Base-by-base conservation (phyloP, 345 rosid genomes). In the Salix exigua region DNA sequence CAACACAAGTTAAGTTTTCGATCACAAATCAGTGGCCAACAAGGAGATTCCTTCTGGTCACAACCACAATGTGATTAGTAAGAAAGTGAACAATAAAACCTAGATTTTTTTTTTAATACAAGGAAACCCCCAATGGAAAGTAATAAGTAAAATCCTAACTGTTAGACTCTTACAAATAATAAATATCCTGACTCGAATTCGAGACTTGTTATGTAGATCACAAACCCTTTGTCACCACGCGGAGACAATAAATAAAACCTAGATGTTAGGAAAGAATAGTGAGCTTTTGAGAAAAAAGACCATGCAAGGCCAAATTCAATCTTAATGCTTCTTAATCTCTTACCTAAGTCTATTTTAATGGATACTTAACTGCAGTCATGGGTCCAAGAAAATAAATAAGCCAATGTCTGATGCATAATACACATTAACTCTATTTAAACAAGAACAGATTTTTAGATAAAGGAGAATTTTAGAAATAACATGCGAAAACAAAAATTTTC, bases 381-480 rank as follows among this genome's bases (percentile, higher is more conserved):
- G 79, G 86, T 83, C 73, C 70, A 28, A 63, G 70, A 80, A 67
- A 72, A 73, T 66, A 78, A 79, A 78, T 67, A 77, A 81, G 83
- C 68, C 69, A 64, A 72, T 77, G 82, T 83, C 78, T 42, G 78
- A 68, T 30, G 77, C 25, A 85, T 83, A 25, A 80, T 74, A 88
- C 86, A 86, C 83, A 80, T 75, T 73, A 14, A 70, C 78, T 80
- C 70, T 25, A 58, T 72, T 73, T 68, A 87, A 83, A 73, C 82
- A 40, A 61, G 8, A 61, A 68, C 71, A 17, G 70, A 76, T 80
- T 64, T 48, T 30, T 66, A 81, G 86, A 81, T 75, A 70, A 38
- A 10, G 76, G 75, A 73, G 74, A 74, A 70, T 50, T 72, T 78
- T 40, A 73, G 79, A 46, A 42, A 73, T 51, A 61, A 66, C 88